These are phyloP conservation scores for Cucurbita pepo DNA, from an alignment of 306 rosid genomes.

Conservation along the genomic window DNA sequence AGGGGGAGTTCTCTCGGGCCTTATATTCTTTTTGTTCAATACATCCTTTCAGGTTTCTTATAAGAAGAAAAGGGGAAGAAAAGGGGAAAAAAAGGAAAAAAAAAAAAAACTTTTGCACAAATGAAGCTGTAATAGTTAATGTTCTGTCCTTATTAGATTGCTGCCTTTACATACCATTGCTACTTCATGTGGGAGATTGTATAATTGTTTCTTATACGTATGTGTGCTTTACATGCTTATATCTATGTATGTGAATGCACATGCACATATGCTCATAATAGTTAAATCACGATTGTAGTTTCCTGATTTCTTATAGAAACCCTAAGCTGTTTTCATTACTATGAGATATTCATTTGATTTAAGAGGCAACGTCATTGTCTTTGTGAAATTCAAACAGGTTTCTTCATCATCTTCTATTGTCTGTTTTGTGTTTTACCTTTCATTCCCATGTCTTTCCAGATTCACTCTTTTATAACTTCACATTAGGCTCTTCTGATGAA, in stretches of 20 bases:
- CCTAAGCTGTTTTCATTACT: not conserved
- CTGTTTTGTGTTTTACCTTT: not conserved
- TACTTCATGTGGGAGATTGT: not conserved
- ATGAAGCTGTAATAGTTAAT: not conserved
- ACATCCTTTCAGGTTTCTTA: not conserved
- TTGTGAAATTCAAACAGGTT: not conserved
- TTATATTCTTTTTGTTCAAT: not conserved
- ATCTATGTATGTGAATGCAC: too few relatives aligned
- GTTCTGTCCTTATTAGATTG: not conserved
- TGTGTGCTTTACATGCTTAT: too few relatives aligned
- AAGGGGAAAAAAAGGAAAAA: too few relatives aligned
- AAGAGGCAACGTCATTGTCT: not conserved
- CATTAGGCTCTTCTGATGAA: not conserved
- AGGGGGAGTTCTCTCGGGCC: not conserved
- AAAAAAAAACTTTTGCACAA: too few relatives aligned
- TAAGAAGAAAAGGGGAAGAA: too few relatives aligned
- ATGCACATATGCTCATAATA: too few relatives aligned
- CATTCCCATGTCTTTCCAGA: not conserved
- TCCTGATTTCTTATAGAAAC: not conserved
- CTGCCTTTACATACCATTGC: not conserved
- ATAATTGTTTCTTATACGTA: too few relatives aligned
- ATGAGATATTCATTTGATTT: not conserved
- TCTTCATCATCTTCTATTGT: not conserved
- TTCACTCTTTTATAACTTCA: not conserved
- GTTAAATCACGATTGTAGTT: not conserved